Percentiles rank a stretch among this genome's conserved stretches.
These are phyloP conservation scores for Rhododendron molle DNA, from an alignment of 148 eudicot genomes.

Conservation along the genomic window DNA sequence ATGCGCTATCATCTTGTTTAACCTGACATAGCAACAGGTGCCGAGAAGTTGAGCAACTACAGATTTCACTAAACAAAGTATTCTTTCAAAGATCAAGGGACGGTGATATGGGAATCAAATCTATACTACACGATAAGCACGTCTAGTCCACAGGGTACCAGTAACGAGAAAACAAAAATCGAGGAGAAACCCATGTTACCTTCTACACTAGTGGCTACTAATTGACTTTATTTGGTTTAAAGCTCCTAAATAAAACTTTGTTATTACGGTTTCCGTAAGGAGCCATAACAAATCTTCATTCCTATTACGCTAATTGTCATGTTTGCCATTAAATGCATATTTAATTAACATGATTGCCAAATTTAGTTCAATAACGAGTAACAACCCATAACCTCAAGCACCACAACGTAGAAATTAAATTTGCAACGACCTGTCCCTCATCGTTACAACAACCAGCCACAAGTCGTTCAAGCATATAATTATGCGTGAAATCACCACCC, in stretches of 20 bases:
- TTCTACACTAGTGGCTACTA: background rate
- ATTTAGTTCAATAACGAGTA: too few relatives aligned
- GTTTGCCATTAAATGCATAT: background rate
- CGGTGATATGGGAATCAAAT: background rate
- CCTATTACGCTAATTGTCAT: background rate
- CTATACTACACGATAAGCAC: background rate
- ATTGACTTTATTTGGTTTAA: background rate
- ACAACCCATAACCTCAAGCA: too few relatives aligned
- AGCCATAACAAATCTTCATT: background rate
- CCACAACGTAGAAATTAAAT: too few relatives aligned
- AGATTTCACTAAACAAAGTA: background rate
- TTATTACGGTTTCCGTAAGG: background rate
- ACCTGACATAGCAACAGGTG: background rate
- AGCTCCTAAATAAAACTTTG: background rate
- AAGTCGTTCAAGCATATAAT: too few relatives aligned
- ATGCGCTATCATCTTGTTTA: background rate
- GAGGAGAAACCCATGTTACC: background rate
- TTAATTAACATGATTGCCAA: background rate
- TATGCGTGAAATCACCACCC: too few relatives aligned
- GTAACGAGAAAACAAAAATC: background rate
- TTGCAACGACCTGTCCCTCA: too few relatives aligned
- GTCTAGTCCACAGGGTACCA: background rate
- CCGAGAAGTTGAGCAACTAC: background rate
- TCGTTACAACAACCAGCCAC: too few relatives aligned
- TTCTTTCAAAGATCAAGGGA: slow-evolving; percentile 2